These are phyloP conservation scores for Massariosphaeria phaeospora DNA, from an alignment of 495 filamentous ascomycete genomes.

Conservation along the genomic window DNA sequence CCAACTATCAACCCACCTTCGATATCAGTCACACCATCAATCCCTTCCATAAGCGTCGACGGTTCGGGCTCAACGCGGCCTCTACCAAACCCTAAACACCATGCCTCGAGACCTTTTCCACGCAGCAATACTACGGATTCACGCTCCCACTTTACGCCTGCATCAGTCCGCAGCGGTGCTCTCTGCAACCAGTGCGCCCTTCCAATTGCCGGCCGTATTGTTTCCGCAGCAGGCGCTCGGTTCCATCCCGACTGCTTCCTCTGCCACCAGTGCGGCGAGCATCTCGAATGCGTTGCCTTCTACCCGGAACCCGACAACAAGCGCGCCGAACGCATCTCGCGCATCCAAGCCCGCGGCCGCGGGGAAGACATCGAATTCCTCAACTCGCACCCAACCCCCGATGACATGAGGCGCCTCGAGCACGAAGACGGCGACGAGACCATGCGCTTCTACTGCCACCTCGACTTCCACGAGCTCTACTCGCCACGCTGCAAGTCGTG, in stretches of 20 bases:
- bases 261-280: conserved; percentile 81
- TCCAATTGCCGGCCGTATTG: conserved; percentile 83
- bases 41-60: conserved; percentile 24
- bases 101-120: conserved; percentile 12
- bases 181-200: conserved; percentile 77
- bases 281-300: conserved; percentile 91
- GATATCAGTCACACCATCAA: conserved; percentile 19
- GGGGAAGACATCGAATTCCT: conserved; percentile 50
- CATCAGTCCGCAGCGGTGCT: conserved; percentile 62
- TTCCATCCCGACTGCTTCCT: conserved; percentile 94
- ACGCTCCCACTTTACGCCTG: conserved; percentile 45
- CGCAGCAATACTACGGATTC: conserved; percentile 36
- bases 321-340: conserved; percentile 63
- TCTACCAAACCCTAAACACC: conserved; percentile 45
- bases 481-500: conserved; percentile 92
- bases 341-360: conserved; percentile 54
- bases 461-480: conserved; percentile 95
- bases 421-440: conserved; percentile 59
- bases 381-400: conserved; percentile 8
- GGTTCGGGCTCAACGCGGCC: conserved; percentile 31
- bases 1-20: conserved; percentile 13
- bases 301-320: conserved; percentile 78
- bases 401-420: conserved; percentile 19
- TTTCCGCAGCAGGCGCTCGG: conserved; percentile 69
- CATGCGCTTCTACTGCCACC: conserved; percentile 89